Evolutionary conservation across 352 stramenopile genomes (phyloP).

Genomic region (Pythium plurisporium): DNA sequence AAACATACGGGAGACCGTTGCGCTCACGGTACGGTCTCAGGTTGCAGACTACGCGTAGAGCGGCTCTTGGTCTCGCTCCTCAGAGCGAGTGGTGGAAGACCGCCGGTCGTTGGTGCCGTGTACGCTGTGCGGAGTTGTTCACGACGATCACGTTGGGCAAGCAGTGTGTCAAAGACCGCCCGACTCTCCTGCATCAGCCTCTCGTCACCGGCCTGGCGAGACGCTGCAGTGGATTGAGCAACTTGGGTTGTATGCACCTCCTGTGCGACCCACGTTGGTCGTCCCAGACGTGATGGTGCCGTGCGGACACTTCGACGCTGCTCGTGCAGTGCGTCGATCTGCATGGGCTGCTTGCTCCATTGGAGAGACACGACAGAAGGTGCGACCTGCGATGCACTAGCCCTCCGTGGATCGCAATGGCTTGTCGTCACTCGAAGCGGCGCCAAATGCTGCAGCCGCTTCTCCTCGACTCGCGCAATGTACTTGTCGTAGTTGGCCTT

Average conservation of each 20-base stretch:
- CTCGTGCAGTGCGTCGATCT: background rate
- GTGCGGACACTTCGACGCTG: constrained; percentile 1
- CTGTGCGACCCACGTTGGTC: constrained; percentile 21
- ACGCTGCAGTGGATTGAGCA: constrained; percentile 2
- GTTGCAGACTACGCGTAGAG: no score
- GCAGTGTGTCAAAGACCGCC: constrained; percentile 15
- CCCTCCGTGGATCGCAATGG: background rate
- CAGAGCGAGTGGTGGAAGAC: background rate
- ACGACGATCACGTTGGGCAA: background rate
- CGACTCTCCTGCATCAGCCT: constrained; percentile 23
- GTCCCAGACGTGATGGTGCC: constrained; percentile 1
- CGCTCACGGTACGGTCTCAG: background rate
- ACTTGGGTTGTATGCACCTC: constrained; percentile 16
- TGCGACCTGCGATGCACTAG: background rate
- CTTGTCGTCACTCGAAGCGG: background rate
- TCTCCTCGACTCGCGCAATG: constrained; percentile 27
- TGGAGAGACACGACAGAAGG: background rate
- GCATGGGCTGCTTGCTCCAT: background rate
- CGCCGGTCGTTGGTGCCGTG: background rate
- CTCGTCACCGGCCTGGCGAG: constrained; percentile 3
- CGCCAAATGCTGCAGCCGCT: constrained; percentile 12
- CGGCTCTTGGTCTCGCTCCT: background rate
- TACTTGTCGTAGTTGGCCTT: constrained; percentile 30
- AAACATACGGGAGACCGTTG: background rate
- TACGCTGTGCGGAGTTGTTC: constrained; percentile 4